Evolutionary conservation across 345 rosid species (phyloP), one percentile per base, ranked within the genome.

Genomic region (Eucalyptus tenuipes): DNA sequence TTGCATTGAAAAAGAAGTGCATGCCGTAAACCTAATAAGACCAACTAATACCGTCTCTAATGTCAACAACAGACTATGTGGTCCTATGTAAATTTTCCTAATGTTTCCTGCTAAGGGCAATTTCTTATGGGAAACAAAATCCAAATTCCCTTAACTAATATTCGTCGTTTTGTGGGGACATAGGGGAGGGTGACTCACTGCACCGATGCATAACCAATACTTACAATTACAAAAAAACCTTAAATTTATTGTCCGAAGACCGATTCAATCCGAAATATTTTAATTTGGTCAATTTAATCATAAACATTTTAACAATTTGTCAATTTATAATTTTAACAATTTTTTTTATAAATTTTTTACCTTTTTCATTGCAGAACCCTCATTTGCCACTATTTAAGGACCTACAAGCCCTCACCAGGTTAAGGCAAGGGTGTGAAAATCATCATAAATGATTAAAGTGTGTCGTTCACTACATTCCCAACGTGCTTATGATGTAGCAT

Each of bases 211-310:
- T n/a, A 7, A 64, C 20, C 40, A n/a, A 14, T 64, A 64, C 75
- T n/a, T n/a, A 27, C 4, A 1, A 61, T 29, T 12, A 29, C 7
- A 59, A 59, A 59, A 59, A 5, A 59, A 59, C 5, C 8, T 13
- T 61, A 29, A 61, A 27, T 29, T 13, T 61, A 61, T 61, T 27
- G 0, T 61, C 7, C 0, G 0, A 0, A 61, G 7, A 3, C 7
- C 1, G 0, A 61, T 12, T 27, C n/a, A 29, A 29, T 61, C 3
- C 0, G 0, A 6, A 27, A 61, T 6, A 16, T 59, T 59, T 59
- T 12, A 12, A 3, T 27, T 59, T 59, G 4, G 0, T 0, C 33
- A 27, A 59, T 27, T 57, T 13, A 59, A 27, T 59, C 33, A 27
- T 59, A 1, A 59, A 12, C 1, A 0, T 27, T 59, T 59, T 12